These are phyloP conservation scores for Trichophyton mentagrophytes DNA, from an alignment of 2,329 filamentous ascomycete genomes.

Conservation along the genomic window DNA sequence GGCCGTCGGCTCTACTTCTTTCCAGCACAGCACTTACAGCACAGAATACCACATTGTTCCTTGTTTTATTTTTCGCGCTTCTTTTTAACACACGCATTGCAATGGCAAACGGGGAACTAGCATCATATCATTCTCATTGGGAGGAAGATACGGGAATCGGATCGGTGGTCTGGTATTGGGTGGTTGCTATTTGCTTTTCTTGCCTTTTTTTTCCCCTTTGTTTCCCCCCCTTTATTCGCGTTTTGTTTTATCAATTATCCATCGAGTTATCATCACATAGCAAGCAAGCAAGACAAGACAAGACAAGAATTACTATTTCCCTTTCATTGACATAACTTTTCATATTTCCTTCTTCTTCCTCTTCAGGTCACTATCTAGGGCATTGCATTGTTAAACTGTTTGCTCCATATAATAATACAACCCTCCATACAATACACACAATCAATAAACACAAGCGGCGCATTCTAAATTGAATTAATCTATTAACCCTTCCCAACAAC, in stretches of 20 bases:
- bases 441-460: too few species aligned
- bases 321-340: too few species aligned
- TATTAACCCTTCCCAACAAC: not conserved
- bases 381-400: too few species aligned
- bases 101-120: slow-evolving; percentile 3
- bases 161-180: slow-evolving; percentile 4
- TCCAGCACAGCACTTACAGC: slow-evolving; percentile 1
- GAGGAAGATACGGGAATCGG: slow-evolving; percentile 3
- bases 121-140: slow-evolving; percentile 5
- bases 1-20: not conserved
- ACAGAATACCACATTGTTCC: not conserved
- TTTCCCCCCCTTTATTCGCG: not conserved
- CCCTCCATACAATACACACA: too few species aligned
- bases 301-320: not conserved
- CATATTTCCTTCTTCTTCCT: too few species aligned
- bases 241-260: not conserved
- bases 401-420: too few species aligned
- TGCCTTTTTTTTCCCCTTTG: not conserved
- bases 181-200: slow-evolving; percentile 5
- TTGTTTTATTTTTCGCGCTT: not conserved
- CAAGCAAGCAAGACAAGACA: not conserved
- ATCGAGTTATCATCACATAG: not conserved
- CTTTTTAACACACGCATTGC: not conserved
- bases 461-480: too few species aligned
- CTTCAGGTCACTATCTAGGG: too few species aligned